A percentile compares a stretch with the other conserved stretches of the same genome.
phyloP scores from a whole-genome alignment of 441 rosid species.

The Omphalea diandra region DNA sequence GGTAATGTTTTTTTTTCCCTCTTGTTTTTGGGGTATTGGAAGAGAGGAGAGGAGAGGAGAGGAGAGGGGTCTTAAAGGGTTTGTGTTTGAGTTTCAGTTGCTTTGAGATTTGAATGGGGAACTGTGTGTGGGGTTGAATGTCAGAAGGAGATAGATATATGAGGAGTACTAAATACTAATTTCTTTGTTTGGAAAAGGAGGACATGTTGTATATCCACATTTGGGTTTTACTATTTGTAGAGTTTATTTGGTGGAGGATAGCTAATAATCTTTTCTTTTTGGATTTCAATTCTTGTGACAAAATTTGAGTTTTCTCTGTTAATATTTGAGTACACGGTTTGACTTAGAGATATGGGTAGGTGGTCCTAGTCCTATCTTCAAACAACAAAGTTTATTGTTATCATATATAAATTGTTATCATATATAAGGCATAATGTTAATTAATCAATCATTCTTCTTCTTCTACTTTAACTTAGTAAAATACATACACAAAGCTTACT shows the following conservation, averaged over 20 bases:
- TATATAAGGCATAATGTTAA: not conserved
- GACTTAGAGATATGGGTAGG: not conserved
- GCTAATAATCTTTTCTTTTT: too few relatives aligned
- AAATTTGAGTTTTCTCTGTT: constrained; percentile 3
- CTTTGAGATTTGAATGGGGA: not conserved
- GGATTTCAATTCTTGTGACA: not conserved
- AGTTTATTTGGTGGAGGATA: not conserved
- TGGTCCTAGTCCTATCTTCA: too few relatives aligned
- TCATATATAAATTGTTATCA: too few relatives aligned
- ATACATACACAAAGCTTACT: too few relatives aligned
- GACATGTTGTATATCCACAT: not conserved
- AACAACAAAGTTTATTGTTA: too few relatives aligned
- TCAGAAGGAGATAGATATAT: not conserved
- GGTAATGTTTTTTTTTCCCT: not conserved
- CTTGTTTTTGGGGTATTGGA: not conserved
- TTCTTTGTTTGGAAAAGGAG: not conserved
- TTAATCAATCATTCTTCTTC: not conserved
- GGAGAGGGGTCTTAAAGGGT: not conserved
- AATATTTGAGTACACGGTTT: constrained; percentile 18
- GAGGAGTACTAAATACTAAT: too few relatives aligned
- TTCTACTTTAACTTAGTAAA: not conserved
- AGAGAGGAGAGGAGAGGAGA: not conserved
- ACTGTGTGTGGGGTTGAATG: not conserved
- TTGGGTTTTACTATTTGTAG: not conserved
- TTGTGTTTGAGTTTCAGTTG: not conserved